These are phyloP conservation scores for Collariella sp. DNA, from an alignment of 495 filamentous ascomycete genomes.

Conservation along the genomic window DNA sequence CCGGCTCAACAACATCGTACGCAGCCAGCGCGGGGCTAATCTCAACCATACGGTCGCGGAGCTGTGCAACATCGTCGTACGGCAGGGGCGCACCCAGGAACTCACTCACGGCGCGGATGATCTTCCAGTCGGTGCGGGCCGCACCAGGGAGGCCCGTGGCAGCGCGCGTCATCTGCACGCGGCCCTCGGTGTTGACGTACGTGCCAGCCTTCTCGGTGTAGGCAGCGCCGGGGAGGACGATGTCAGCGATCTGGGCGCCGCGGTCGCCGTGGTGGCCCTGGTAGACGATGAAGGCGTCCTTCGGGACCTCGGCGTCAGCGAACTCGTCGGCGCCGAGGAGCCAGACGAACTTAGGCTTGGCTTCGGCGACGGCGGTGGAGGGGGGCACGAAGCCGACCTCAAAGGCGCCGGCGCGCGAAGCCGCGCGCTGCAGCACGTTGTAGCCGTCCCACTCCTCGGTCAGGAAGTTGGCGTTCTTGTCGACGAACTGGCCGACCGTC, in stretches of 20 bases:
- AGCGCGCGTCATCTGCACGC: conserved; percentile 83
- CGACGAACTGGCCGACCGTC: conserved; percentile 76
- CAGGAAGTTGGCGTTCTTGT: conserved; percentile 84
- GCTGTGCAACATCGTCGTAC: conserved; percentile 80
- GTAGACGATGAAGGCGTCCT: conserved; percentile 92
- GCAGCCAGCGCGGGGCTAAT: conserved; percentile 79
- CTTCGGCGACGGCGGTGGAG: conserved; percentile 65
- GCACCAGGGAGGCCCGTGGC: conserved; percentile 81
- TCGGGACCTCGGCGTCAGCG: conserved; percentile 68
- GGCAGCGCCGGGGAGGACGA: conserved; percentile 86
- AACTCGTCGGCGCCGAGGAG: conserved; percentile 94
- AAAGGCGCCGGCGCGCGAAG: conserved; percentile 84
- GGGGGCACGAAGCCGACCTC: conserved; percentile 89
- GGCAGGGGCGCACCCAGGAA: conserved; percentile 81
- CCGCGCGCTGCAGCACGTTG: conserved; percentile 88
- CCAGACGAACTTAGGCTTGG: conserved; percentile 90
- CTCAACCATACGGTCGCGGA: conserved; percentile 90
- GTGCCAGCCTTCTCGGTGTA: conserved; percentile 98
- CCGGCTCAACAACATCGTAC: conserved; percentile 84
- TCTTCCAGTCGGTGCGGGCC: conserved; percentile 95
- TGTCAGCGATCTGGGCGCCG: conserved; percentile 85
- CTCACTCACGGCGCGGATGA: conserved; percentile 82
- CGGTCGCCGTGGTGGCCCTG: conserved; percentile 96
- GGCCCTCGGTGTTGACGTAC: conserved; percentile 94
- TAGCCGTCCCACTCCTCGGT: conserved; percentile 94